These are phyloP conservation scores for Penicillium longicatenatum DNA, from an alignment of 495 filamentous ascomycete genomes.

Conservation along the genomic window DNA sequence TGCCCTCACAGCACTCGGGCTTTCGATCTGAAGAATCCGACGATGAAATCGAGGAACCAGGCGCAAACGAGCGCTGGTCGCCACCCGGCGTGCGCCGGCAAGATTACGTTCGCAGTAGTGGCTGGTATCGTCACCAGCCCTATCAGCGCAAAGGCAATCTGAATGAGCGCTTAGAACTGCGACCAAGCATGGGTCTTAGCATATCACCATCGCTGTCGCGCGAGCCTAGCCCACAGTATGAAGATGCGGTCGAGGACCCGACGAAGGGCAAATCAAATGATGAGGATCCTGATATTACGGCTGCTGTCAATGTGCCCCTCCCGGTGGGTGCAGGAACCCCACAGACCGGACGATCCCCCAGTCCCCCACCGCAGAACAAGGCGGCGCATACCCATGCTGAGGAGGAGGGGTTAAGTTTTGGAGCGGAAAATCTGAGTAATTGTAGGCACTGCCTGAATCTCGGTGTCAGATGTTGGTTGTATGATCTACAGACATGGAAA, in stretches of 20 bases:
- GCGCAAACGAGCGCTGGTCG: conserved; percentile 52
- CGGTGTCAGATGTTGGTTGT: conserved; percentile 1
- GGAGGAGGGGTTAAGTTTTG: conserved; percentile 36
- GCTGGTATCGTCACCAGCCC: conserved; percentile 64
- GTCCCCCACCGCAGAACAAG: conserved; percentile 38
- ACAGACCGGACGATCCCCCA: conserved; percentile 53
- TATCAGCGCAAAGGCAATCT: conserved; percentile 40
- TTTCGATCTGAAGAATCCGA: conserved; percentile 69
- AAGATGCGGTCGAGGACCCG: conserved; percentile 51
- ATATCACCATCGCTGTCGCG: conserved; percentile 50
- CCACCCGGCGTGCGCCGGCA: conserved; percentile 60
- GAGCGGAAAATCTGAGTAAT: conserved; percentile 52
- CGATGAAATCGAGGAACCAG: conserved; percentile 41
- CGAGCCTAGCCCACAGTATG: conserved; percentile 57
- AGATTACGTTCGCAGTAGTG: conserved; percentile 48
- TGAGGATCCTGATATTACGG: conserved; percentile 51
- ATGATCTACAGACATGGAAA: conserved; percentile 31
- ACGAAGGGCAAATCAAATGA: conserved; percentile 25
- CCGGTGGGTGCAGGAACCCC: conserved; percentile 54
- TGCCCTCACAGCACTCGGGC: conserved; percentile 75
- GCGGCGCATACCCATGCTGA: conserved; percentile 26
- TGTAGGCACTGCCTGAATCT: conserved; percentile 48
- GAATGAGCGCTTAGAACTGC: conserved; percentile 36
- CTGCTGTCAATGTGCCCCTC: conserved; percentile 60
- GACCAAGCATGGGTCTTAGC: conserved; percentile 46